phyloP scores from a whole-genome alignment of 2,329 filamentous ascomycete species.

The Aspergillus viridinutans region DNA sequence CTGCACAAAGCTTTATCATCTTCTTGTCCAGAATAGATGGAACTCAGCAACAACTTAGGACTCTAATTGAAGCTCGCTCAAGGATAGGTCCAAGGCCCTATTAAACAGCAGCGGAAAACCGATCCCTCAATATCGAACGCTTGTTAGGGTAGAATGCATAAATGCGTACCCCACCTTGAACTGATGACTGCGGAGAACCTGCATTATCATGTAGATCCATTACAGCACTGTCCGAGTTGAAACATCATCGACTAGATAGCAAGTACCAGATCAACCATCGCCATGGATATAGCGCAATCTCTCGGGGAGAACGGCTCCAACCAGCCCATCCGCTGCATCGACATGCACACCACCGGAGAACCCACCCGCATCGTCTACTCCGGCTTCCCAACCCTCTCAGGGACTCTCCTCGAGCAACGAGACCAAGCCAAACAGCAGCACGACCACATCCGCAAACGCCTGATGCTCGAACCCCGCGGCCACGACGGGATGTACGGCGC shows the following conservation, averaged over 20 bases:
- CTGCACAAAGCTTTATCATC: no score
- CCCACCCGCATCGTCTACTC: slow-evolving; percentile 46
- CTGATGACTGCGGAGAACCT: no score
- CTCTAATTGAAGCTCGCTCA: no score
- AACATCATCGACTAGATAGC: neutral
- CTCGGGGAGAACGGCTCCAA: neutral
- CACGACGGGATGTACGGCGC: slow-evolving; percentile 53
- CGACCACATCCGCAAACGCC: slow-evolving; percentile 39
- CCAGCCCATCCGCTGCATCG: slow-evolving; percentile 28
- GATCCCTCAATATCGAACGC: no score
- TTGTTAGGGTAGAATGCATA: no score
- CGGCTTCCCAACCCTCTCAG: slow-evolving; percentile 37
- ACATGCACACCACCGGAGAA: slow-evolving; percentile 50
- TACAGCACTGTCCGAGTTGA: neutral
- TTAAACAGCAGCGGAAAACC: no score
- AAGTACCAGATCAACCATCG: neutral
- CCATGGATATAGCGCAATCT: slow-evolving; percentile 15
- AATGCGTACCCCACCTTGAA: no score
- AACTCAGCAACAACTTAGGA: no score
- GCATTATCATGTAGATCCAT: neutral
- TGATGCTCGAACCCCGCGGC: slow-evolving; percentile 48
- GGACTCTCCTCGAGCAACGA: slow-evolving; percentile 41
- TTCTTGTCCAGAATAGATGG: no score
- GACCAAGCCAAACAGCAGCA: slow-evolving; percentile 34
- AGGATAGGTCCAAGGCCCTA: no score